Evolutionary conservation across 805 yeast genomes (phyloP).

Genomic region (Kazachstania psychrophila): DNA sequence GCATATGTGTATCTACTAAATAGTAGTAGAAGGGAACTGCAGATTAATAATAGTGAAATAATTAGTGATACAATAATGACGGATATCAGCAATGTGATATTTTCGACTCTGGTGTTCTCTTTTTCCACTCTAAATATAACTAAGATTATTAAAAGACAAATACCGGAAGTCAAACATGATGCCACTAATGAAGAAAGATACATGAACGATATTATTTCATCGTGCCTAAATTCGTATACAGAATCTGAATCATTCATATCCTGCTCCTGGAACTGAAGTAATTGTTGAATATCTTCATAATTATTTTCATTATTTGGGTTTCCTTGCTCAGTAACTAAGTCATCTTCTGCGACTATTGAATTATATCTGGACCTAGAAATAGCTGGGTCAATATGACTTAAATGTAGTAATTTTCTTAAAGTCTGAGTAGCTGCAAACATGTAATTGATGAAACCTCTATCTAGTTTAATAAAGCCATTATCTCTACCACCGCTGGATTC

Average conservation of each 20-base stretch:
- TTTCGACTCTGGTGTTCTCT: constrained; percentile 14
- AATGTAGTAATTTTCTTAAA: constrained; percentile 7
- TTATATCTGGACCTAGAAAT: constrained; percentile 3
- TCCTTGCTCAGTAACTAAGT: neutral
- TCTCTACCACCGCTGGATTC: constrained; percentile 7
- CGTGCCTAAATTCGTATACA: constrained; percentile 25
- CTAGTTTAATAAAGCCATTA: constrained; percentile 21
- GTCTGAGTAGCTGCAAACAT: constrained; percentile 15
- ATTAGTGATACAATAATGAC: constrained; percentile 19
- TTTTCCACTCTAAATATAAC: constrained; percentile 19
- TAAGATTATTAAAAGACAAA: constrained; percentile 21
- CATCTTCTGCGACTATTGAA: constrained; percentile 2
- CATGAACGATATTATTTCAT: constrained; percentile 25
- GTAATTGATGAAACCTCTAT: constrained; percentile 17
- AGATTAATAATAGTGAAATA: constrained; percentile 19
- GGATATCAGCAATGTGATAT: constrained; percentile 12
- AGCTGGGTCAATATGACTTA: neutral
- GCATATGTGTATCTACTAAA: constrained; percentile 26
- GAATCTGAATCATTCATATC: constrained; percentile 20
- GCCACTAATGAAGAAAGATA: constrained; percentile 19
- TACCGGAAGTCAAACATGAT: constrained; percentile 23
- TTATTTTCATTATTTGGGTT: neutral
- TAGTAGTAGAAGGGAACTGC: constrained; percentile 17
- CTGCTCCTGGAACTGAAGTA: constrained; percentile 11
- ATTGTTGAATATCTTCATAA: constrained; percentile 14